Conservation (phyloP, 257 asterid genomes). For the Solanum chmielewskii region DNA sequence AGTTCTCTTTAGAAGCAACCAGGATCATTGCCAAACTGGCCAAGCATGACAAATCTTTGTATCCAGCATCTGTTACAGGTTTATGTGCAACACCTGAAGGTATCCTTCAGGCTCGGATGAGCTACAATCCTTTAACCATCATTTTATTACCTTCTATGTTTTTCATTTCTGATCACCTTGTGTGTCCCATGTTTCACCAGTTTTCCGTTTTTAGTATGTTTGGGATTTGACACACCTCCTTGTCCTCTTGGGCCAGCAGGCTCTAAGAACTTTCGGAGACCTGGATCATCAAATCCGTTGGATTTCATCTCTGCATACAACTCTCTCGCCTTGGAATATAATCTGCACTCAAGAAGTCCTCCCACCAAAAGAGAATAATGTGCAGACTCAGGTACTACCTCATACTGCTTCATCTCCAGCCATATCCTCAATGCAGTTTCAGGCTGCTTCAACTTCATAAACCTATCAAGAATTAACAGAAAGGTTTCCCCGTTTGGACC, state of each 20-base stretch:
- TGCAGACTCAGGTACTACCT: constrained; percentile 29
- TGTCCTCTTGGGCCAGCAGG: constrained; percentile 1
- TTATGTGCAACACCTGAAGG: neutral
- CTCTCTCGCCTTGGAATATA: constrained; percentile 50
- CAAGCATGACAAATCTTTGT: neutral
- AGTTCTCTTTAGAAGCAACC: neutral
- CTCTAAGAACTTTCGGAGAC: constrained; percentile 47
- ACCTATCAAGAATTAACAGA: constrained; percentile 26
- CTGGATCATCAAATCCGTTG: constrained; percentile 35
- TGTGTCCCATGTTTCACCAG: neutral
- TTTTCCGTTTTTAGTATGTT: constrained; percentile 16
- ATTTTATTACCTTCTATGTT: neutral
- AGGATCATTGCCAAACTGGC: neutral
- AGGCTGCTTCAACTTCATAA: constrained; percentile 32
- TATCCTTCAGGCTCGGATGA: neutral
- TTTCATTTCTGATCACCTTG: neutral
- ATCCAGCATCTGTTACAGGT: neutral
- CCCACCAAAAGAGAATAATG: constrained; percentile 45
- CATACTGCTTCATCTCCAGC: constrained; percentile 43
- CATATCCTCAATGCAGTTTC: constrained; percentile 58
- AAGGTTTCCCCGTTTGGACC: constrained; percentile 61
- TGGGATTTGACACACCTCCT: constrained; percentile 11
- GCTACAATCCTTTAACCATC: neutral
- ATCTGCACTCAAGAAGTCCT: constrained; percentile 52
- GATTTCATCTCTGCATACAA: constrained; percentile 56